phyloP scores from a whole-genome alignment of 1,284 basidiomycete genomes.

The Pascua guehoae region DNA sequence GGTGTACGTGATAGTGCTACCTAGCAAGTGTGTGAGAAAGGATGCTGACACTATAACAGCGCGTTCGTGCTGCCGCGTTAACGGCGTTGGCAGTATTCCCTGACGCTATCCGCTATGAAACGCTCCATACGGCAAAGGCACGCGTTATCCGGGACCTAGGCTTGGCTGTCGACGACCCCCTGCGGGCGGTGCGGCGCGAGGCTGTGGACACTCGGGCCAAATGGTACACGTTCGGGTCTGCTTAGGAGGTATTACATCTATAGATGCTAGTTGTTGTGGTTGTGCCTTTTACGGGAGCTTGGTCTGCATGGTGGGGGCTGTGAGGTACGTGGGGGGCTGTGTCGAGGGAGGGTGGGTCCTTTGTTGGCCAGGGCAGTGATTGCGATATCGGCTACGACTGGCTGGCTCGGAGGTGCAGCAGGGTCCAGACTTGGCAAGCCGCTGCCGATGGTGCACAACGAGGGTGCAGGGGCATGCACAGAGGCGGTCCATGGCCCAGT shows the following conservation, averaged over 20 bases:
- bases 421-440: too few relatives aligned
- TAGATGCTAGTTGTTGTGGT: neutral
- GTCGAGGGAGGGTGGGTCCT: too few relatives aligned
- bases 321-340: too few relatives aligned
- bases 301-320: too few relatives aligned
- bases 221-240: slow-evolving; percentile 43
- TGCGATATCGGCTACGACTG: too few relatives aligned
- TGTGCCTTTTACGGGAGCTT: too few relatives aligned
- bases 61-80: slow-evolving; percentile 69
- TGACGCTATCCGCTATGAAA: slow-evolving; percentile 68
- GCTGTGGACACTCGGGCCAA: slow-evolving; percentile 73
- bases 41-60: neutral
- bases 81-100: slow-evolving; percentile 70
- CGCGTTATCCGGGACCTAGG: slow-evolving; percentile 70
- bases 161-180: slow-evolving; percentile 76
- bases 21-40: neutral
- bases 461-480: too few relatives aligned
- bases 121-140: slow-evolving; percentile 69
- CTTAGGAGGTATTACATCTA: neutral
- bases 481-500: too few relatives aligned
- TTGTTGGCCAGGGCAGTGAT: too few relatives aligned
- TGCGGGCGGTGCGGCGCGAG: slow-evolving; percentile 70
- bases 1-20: slow-evolving; percentile 22
- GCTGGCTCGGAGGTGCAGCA: too few relatives aligned
- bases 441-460: too few relatives aligned